A percentile compares a stretch with the other conserved stretches of the same genome.
Evolutionary conservation across 495 filamentous ascomycete species (phyloP).

Genomic region (Penicillium verhagenii): DNA sequence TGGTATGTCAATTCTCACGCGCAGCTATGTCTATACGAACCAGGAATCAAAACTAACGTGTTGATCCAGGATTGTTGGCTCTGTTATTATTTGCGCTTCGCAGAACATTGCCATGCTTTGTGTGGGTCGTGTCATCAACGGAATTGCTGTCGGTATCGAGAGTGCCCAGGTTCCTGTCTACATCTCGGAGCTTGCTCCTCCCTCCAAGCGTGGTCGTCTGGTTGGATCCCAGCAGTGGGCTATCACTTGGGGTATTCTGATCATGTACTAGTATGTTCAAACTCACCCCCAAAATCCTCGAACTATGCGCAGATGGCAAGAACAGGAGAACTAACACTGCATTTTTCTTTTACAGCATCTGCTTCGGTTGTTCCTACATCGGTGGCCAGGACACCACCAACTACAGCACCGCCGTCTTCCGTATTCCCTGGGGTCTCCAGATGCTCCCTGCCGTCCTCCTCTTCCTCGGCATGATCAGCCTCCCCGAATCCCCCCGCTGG

Average conservation of each 20-base stretch:
- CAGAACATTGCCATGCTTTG: slow-evolving; percentile 75
- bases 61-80: slow-evolving; percentile 55
- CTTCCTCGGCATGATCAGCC: slow-evolving; percentile 59
- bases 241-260: slow-evolving; percentile 80
- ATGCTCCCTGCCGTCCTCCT: slow-evolving; percentile 69
- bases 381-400: slow-evolving; percentile 20
- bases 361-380: slow-evolving; percentile 72
- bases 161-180: slow-evolving; percentile 82
- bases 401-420: slow-evolving; percentile 57
- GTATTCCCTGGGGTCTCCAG: slow-evolving; percentile 77
- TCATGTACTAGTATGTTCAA: slow-evolving; percentile 65
- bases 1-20: slow-evolving; percentile 45
- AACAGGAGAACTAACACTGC: too few species aligned
- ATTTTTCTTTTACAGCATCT: slow-evolving; percentile 45
- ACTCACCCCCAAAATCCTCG: too few species aligned
- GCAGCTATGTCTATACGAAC: too few species aligned
- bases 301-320: too few species aligned
- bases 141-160: slow-evolving; percentile 73
- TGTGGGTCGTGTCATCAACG: slow-evolving; percentile 76
- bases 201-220: slow-evolving; percentile 69
- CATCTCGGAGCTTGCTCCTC: slow-evolving; percentile 71
- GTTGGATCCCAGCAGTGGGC: slow-evolving; percentile 78
- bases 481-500: slow-evolving; percentile 84
- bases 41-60: slow-evolving; percentile 5
- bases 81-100: slow-evolving; percentile 65